Evolutionary conservation across 768 basidiomycete species (phyloP).

Genomic region (Fomitopsis serialis): DNA sequence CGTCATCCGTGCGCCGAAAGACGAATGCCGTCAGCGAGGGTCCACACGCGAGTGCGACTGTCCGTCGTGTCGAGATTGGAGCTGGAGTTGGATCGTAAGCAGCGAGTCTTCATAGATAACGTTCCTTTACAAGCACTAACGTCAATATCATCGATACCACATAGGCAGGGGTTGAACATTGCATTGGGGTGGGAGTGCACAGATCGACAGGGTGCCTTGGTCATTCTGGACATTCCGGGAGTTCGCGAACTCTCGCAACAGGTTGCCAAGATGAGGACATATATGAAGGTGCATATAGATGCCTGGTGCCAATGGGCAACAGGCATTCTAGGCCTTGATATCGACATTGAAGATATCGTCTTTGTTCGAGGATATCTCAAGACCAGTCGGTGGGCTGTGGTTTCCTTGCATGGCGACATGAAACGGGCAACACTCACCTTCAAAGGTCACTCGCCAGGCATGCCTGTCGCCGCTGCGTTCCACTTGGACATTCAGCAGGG

Average conservation of each 20-base stretch:
- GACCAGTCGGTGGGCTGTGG: conserved; percentile 13
- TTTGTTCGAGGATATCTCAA: conserved; percentile 14
- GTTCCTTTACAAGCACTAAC: no score
- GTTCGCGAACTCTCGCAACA: not conserved
- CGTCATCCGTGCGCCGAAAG: no score
- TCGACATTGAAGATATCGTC: conserved; percentile 5
- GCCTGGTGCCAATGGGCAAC: conserved; percentile 7
- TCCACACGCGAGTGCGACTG: conserved; percentile 1
- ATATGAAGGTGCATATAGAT: conserved; percentile 7
- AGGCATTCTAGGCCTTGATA: not conserved
- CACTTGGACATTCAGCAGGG: not conserved
- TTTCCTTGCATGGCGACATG: conserved; percentile 2
- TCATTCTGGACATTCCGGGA: conserved; percentile 1
- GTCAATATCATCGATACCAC: no score
- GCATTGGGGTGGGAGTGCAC: conserved; percentile 11
- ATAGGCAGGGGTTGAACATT: conserved; percentile 1
- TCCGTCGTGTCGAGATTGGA: not conserved
- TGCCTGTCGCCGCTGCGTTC: not conserved
- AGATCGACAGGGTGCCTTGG: conserved; percentile 14
- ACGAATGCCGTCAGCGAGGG: not conserved
- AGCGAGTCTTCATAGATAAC: not conserved
- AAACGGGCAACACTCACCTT: conserved; percentile 1
- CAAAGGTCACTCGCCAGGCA: not conserved
- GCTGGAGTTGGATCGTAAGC: conserved; percentile 4
- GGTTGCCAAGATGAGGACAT: not conserved